Conservation (phyloP, 1,284 basidiomycete genomes). For the Microbotryum lychnidis-dioicae region DNA sequence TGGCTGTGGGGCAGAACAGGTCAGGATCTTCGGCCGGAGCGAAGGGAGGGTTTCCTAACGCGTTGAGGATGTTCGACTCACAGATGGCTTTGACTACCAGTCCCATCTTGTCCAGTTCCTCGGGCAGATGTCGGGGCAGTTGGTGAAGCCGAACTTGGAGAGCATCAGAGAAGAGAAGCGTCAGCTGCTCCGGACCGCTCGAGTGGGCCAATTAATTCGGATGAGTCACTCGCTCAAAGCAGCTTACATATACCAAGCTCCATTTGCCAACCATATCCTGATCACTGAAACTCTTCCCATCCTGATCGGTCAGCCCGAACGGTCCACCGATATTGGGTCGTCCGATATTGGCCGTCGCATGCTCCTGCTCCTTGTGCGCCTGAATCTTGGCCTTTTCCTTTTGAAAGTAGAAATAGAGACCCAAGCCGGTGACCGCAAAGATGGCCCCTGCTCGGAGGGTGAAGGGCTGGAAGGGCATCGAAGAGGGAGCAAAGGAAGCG, state of each 20-base stretch:
- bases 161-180: neutral
- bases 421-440: constrained; percentile 72
- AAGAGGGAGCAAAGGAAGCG: neutral
- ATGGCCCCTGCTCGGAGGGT: constrained; percentile 72
- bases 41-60: constrained; percentile 36
- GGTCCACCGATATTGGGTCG: constrained; percentile 79
- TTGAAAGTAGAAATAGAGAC: constrained; percentile 80
- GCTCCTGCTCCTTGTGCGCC: constrained; percentile 50
- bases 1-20: constrained; percentile 1
- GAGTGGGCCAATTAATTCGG: neutral
- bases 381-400: constrained; percentile 73
- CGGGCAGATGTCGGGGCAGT: constrained; percentile 97
- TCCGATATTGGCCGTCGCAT: constrained; percentile 45
- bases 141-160: constrained; percentile 75
- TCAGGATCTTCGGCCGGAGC: constrained; percentile 12
- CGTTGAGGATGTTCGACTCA: constrained; percentile 41
- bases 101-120: constrained; percentile 94
- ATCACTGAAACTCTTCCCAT: constrained; percentile 67
- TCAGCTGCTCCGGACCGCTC: neutral
- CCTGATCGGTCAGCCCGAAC: constrained; percentile 65
- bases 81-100: constrained; percentile 67
- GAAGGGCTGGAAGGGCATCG: constrained; percentile 51
- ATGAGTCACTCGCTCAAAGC: neutral
- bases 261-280: constrained; percentile 71
- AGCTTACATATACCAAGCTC: constrained; percentile 65